phyloP scores from a whole-genome alignment of 2,329 filamentous ascomycete species.

The Plectosphaerella cucumerina region DNA sequence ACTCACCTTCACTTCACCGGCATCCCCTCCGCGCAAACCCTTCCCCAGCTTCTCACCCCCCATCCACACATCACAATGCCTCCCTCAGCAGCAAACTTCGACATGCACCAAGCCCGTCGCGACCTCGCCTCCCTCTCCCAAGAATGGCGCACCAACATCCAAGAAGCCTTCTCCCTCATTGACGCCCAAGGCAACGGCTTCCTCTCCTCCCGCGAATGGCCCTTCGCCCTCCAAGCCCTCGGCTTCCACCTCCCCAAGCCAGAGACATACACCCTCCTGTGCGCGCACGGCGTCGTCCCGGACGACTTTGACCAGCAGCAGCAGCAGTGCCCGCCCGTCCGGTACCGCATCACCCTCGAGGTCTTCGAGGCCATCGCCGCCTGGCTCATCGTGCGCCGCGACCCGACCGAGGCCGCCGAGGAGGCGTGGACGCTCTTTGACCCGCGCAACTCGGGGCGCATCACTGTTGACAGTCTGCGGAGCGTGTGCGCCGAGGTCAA shows the following conservation, averaged over 20 bases:
- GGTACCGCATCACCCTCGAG: constrained; percentile 69
- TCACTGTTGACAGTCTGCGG: constrained; percentile 82
- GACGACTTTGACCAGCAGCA: constrained; percentile 46
- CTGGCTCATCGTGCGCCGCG: constrained; percentile 72
- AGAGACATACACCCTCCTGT: constrained; percentile 77
- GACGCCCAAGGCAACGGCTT: constrained; percentile 92
- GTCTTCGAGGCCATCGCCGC: constrained; percentile 75
- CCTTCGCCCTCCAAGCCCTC: constrained; percentile 91
- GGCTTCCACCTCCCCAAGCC: constrained; percentile 88
- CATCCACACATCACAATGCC: constrained; percentile 5
- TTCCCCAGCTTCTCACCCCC: background rate
- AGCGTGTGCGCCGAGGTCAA: constrained; percentile 87
- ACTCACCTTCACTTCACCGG: too few relatives aligned
- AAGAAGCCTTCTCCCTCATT: constrained; percentile 71
- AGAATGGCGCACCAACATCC: constrained; percentile 15
- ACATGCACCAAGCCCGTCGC: constrained; percentile 12
- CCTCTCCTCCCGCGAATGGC: constrained; percentile 97
- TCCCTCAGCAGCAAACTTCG: constrained; percentile 9
- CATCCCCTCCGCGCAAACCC: too few relatives aligned
- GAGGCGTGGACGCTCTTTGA: constrained; percentile 94
- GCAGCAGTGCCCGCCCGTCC: constrained; percentile 52
- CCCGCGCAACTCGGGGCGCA: constrained; percentile 84
- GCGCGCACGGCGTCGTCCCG: constrained; percentile 73
- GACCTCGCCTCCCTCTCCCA: constrained; percentile 10
- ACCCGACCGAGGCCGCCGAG: constrained; percentile 86